Percentiles rank a stretch among this genome's conserved stretches.
Conservation (phyloP, 768 basidiomycete genomes). For the Leccinum sublutescens region DNA sequence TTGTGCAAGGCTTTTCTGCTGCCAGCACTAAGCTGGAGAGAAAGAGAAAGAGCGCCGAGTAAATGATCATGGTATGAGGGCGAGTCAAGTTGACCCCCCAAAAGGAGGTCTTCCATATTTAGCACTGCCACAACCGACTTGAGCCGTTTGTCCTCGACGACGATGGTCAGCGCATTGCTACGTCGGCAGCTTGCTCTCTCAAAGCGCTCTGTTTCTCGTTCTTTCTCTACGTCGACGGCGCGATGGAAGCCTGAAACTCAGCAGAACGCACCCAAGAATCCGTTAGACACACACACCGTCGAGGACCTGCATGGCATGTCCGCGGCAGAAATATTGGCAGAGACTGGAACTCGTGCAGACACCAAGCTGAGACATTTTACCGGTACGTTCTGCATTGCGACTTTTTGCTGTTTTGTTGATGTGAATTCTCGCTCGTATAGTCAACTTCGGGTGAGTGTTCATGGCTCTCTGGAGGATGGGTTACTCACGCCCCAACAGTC, state of each 20-base stretch:
- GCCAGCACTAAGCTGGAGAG: conserved; percentile 20
- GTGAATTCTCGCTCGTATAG: conserved; percentile 39
- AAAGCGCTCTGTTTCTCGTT: conserved; percentile 28
- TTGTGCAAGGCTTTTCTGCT: conserved; percentile 60
- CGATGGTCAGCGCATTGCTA: conserved; percentile 67
- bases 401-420: conserved; percentile 2
- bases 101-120: conserved; percentile 15
- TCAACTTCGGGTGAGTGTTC: conserved; percentile 81
- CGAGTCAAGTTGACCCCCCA: conserved; percentile 21
- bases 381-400: conserved; percentile 45
- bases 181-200: conserved; percentile 52
- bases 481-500: conserved; percentile 30
- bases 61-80: conserved; percentile 14
- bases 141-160: conserved; percentile 28
- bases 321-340: conserved; percentile 77
- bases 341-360: conserved; percentile 68
- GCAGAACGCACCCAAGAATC: conserved; percentile 39
- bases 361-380: conserved; percentile 92
- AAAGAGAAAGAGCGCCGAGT: not conserved
- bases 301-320: conserved; percentile 83
- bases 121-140: conserved; percentile 30
- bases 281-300: conserved; percentile 68
- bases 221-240: conserved; percentile 25
- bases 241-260: conserved; percentile 24
- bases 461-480: not conserved